Conservation (phyloP, 306 rosid genomes). For the Cyamopsis tetragonoloba region DNA sequence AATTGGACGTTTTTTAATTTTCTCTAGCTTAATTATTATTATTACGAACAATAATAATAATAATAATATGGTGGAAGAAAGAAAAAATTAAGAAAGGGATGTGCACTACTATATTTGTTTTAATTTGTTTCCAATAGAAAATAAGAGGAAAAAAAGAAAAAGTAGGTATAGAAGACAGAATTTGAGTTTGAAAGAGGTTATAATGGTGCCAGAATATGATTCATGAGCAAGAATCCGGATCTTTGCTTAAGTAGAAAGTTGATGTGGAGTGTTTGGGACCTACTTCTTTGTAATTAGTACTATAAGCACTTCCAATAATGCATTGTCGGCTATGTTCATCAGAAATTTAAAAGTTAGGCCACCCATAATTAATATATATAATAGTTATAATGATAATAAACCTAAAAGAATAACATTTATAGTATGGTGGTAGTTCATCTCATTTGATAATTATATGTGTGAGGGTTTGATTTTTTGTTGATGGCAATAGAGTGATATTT, state of each 20-base stretch:
- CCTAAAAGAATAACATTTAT: conserved; percentile 47
- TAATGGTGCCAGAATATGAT: conserved; percentile 86
- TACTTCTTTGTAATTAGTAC: conserved; percentile 43
- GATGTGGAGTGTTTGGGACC: conserved; percentile 71
- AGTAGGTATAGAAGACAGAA: conserved; percentile 71
- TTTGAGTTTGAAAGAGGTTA: conserved; percentile 57
- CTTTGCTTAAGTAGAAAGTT: conserved; percentile 89
- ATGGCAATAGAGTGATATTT: too few relatives aligned
- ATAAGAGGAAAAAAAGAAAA: conserved; percentile 29
- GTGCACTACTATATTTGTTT: too few relatives aligned
- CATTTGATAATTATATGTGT: too few relatives aligned
- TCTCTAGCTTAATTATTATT: conserved; percentile 34
- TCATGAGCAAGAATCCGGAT: conserved; percentile 79
- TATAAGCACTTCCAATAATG: conserved; percentile 59
- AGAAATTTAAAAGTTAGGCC: conserved; percentile 82
- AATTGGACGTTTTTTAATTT: conserved; percentile 37
- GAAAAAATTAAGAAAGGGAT: conserved; percentile 60
- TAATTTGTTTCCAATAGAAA: conserved; percentile 39
- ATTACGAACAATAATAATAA: too few relatives aligned
- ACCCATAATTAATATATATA: conserved; percentile 53
- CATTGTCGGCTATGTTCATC: conserved; percentile 78
- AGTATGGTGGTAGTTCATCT: too few relatives aligned
- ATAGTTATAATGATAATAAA: conserved; percentile 40
- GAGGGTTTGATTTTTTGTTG: too few relatives aligned
- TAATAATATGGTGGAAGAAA: too few relatives aligned